Conservation (phyloP, 805 yeast species). For the Jamesozyma gamospora region DNA sequence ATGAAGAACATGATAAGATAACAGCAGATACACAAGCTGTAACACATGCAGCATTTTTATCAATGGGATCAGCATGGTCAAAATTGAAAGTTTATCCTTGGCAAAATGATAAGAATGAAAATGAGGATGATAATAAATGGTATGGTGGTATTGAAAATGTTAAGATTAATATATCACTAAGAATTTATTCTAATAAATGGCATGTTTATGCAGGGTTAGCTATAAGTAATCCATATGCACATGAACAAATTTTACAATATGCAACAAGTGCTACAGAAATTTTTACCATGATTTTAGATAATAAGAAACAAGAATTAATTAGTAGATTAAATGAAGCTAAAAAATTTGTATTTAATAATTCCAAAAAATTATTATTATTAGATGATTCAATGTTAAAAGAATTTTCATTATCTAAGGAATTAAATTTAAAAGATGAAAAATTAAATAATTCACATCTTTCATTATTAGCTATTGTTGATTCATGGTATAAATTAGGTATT, state of each 20-base stretch:
- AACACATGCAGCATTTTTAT: constrained; percentile 92
- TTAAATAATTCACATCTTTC: constrained; percentile 83
- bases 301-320: constrained; percentile 46
- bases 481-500: constrained; percentile 78
- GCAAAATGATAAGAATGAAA: constrained; percentile 38
- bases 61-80: constrained; percentile 97
- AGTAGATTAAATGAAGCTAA: constrained; percentile 57
- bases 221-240: constrained; percentile 91
- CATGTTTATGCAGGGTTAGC: constrained; percentile 98
- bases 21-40: constrained; percentile 99
- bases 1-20: constrained; percentile 84
- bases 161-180: constrained; percentile 80
- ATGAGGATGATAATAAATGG: constrained; percentile 43
- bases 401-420: constrained; percentile 67
- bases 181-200: constrained; percentile 92
- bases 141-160: constrained; percentile 93
- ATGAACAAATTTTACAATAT: constrained; percentile 81
- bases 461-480: constrained; percentile 81
- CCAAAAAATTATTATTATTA: constrained; percentile 48
- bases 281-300: constrained; percentile 72
- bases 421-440: constrained; percentile 22
- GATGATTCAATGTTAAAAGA: constrained; percentile 73
- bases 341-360: constrained; percentile 53
- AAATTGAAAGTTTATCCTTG: constrained; percentile 79
- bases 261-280: constrained; percentile 76